Evolutionary conservation across 208 protist species (phyloP).

Genomic region (Leptomonas pyrrhocoris): DNA sequence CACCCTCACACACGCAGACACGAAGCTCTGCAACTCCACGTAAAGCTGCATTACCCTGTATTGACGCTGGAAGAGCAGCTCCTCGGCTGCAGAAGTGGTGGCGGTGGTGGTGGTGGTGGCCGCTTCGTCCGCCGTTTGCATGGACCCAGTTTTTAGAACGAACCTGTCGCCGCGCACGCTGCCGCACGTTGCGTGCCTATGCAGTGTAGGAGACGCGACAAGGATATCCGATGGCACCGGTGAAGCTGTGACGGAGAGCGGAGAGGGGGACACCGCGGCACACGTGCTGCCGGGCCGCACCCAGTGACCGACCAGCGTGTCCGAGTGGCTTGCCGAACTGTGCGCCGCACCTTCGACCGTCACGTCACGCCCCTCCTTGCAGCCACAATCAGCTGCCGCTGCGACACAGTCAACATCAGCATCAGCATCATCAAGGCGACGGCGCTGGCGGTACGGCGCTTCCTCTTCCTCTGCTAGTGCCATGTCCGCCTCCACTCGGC

Average conservation of each 20-base stretch:
- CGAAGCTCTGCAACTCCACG: constrained; percentile 61
- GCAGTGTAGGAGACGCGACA: too few species aligned
- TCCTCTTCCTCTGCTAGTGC: not conserved
- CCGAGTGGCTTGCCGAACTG: not conserved
- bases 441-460: constrained; percentile 5
- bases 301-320: not conserved
- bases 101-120: too few species aligned
- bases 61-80: constrained; percentile 20
- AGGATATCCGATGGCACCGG: too few species aligned
- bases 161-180: too few species aligned
- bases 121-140: not conserved
- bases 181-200: too few species aligned
- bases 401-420: not conserved
- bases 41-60: constrained; percentile 42
- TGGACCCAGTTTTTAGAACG: not conserved
- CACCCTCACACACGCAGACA: constrained; percentile 55
- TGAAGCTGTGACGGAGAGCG: too few species aligned
- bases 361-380: not conserved
- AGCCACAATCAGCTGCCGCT: too few species aligned
- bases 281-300: not conserved
- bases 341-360: not conserved
- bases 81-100: constrained; percentile 11
- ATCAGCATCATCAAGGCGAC: constrained; percentile 1
- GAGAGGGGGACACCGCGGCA: too few species aligned
- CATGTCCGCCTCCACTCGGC: not conserved